These are phyloP conservation scores for Linum tenue DNA, from an alignment of 345 rosid genomes.

Conservation along the genomic window DNA sequence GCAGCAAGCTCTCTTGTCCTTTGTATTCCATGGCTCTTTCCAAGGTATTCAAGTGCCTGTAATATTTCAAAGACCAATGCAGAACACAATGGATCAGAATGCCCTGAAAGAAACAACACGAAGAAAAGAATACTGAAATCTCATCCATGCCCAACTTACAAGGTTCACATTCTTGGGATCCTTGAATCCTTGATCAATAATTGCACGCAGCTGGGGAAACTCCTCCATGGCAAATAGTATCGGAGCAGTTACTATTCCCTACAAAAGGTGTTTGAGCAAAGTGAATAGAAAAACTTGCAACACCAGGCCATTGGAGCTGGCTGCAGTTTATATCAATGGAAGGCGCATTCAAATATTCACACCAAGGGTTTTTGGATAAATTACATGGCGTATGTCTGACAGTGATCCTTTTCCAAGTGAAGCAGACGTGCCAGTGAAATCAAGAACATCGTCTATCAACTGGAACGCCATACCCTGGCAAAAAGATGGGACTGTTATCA, in stretches of 20 bases:
- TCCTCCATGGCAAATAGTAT: conserved; percentile 85
- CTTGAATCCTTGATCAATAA: conserved; percentile 60
- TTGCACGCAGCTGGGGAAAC: conserved; percentile 59
- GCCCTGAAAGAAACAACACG: too few species aligned
- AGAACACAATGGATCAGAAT: not conserved
- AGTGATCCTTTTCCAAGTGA: conserved; percentile 92
- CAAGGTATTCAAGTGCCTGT: conserved; percentile 83
- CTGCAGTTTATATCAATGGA: too few species aligned
- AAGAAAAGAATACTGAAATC: not conserved
- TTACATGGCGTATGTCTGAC: conserved; percentile 73
- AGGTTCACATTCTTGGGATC: conserved; percentile 46
- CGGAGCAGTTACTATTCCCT: conserved; percentile 87
- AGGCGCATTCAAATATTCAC: not conserved
- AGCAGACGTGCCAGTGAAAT: conserved; percentile 89
- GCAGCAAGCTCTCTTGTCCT: conserved; percentile 68
- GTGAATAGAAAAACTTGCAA: conserved; percentile 6
- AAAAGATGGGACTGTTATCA: conserved; percentile 4
- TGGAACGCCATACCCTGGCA: conserved; percentile 88
- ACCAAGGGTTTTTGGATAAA: conserved; percentile 11
- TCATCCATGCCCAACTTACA: conserved; percentile 19
- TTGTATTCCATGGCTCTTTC: conserved; percentile 81
- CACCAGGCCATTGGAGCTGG: too few species aligned
- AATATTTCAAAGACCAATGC: conserved; percentile 8
- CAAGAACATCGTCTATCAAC: conserved; percentile 84
- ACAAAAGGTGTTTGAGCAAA: conserved; percentile 1